A percentile compares a stretch with the other conserved stretches of the same genome.
Evolutionary conservation across 805 yeast genomes (phyloP).

Genomic region (Saccharomyces mikatae): DNA sequence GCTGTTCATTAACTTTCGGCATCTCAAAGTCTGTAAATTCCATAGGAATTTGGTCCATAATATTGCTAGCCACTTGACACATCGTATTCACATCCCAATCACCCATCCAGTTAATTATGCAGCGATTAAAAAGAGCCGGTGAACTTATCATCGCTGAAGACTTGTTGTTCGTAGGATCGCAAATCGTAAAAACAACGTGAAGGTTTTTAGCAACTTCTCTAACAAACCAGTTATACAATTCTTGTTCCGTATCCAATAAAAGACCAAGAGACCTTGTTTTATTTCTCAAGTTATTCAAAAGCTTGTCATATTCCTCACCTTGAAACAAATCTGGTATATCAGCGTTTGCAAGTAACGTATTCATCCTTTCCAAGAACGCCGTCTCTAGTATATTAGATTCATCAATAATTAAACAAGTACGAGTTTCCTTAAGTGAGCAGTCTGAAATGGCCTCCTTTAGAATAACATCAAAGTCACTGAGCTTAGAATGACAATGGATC

Average conservation of each 20-base stretch:
- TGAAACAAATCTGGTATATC: conserved; percentile 86
- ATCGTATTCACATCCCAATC: conserved; percentile 57
- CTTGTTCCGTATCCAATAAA: conserved; percentile 58
- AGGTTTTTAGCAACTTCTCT: conserved; percentile 58
- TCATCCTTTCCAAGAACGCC: conserved; percentile 83
- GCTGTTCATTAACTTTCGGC: conserved; percentile 25
- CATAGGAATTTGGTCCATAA: conserved; percentile 43
- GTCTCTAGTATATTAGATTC: conserved; percentile 72
- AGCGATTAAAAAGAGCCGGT: conserved; percentile 83
- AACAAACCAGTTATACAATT: conserved; percentile 67
- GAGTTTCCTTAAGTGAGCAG: conserved; percentile 49
- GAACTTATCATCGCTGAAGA: conserved; percentile 54
- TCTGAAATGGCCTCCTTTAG: conserved; percentile 46
- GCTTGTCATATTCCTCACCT: conserved; percentile 52
- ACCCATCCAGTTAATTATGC: conserved; percentile 86
- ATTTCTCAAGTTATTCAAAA: conserved; percentile 49
- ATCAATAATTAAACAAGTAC: conserved; percentile 65
- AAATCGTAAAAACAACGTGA: conserved; percentile 76
- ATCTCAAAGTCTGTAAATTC: conserved; percentile 37
- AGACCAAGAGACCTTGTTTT: conserved; percentile 54
- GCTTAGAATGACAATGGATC: conserved; percentile 45
- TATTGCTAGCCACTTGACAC: conserved; percentile 39
- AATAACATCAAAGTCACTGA: conserved; percentile 59
- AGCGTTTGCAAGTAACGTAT: conserved; percentile 84
- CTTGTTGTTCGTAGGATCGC: conserved; percentile 36